phyloP scores from a whole-genome alignment of 306 rosid species.

The Quercus suber region DNA sequence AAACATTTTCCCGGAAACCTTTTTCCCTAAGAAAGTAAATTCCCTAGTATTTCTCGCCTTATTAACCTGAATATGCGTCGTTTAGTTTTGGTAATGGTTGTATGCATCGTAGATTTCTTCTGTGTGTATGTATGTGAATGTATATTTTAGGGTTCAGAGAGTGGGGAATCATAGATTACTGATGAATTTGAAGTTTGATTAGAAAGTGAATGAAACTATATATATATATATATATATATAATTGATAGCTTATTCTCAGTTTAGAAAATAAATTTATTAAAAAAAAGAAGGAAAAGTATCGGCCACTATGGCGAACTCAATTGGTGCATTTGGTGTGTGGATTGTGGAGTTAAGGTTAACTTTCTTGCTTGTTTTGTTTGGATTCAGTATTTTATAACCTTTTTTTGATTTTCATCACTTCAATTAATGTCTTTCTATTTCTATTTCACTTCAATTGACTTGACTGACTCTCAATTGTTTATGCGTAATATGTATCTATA shows the following conservation, averaged over 20 bases:
- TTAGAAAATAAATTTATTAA: neutral
- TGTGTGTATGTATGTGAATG: too few relatives aligned
- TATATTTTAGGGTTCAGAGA: neutral
- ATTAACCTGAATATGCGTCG: neutral
- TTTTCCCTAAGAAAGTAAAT: neutral
- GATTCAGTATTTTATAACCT: neutral
- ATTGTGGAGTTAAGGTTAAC: neutral
- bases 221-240: too few relatives aligned
- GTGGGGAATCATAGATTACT: neutral
- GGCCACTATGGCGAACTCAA: neutral
- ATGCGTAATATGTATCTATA: neutral
- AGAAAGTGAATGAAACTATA: neutral
- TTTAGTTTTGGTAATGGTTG: neutral
- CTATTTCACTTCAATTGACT: too few relatives aligned
- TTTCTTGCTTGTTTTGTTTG: neutral
- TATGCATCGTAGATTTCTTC: neutral
- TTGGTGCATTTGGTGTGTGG: neutral
- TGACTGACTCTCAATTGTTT: neutral
- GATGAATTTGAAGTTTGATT: neutral
- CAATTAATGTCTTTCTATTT: constrained; percentile 2
- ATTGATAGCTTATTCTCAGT: neutral
- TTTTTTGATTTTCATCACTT: neutral
- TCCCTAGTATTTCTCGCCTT: neutral
- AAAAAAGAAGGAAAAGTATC: neutral
- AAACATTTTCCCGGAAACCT: neutral